These are phyloP conservation scores for Cardamine resedifolia DNA, from an alignment of 345 rosid genomes.

Conservation along the genomic window DNA sequence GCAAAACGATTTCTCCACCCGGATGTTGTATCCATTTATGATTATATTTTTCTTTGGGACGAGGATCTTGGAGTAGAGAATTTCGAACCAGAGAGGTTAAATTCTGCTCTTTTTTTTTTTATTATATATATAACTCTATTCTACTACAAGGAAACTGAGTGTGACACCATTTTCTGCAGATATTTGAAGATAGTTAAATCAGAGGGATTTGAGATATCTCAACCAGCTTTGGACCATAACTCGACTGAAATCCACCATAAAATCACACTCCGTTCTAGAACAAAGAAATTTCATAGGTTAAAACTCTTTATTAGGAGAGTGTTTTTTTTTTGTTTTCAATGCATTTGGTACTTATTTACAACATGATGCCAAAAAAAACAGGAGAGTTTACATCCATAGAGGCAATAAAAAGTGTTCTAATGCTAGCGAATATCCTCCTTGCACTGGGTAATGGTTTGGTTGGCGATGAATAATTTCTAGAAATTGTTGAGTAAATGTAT, in stretches of 20 bases:
- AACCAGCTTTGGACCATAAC: slow-evolving; percentile 90
- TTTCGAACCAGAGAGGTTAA: slow-evolving; percentile 76
- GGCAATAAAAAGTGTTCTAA: slow-evolving; percentile 54
- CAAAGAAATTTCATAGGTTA: slow-evolving; percentile 73
- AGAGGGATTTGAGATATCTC: slow-evolving; percentile 92
- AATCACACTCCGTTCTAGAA: slow-evolving; percentile 77
- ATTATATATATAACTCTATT: neutral
- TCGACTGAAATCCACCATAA: slow-evolving; percentile 92
- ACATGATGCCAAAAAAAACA: slow-evolving; percentile 18
- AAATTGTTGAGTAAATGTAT: neutral
- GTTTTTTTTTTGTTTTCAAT: neutral
- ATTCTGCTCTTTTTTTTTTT: too few relatives aligned
- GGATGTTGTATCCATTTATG: slow-evolving; percentile 74
- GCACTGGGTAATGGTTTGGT: slow-evolving; percentile 71
- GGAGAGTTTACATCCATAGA: slow-evolving; percentile 34
- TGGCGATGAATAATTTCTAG: neutral
- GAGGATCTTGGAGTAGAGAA: slow-evolving; percentile 91
- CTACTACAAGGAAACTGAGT: neutral
- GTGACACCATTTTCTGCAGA: slow-evolving; percentile 41
- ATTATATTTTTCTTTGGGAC: slow-evolving; percentile 95
- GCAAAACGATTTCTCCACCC: slow-evolving; percentile 99
- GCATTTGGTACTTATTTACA: slow-evolving; percentile 9
- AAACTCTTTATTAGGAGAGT: neutral
- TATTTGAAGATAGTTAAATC: slow-evolving; percentile 74
- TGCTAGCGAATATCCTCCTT: slow-evolving; percentile 87